Evolutionary conservation across 176 grass and related monocot genomes (phyloP).

Genomic region (Thinopyrum elongatum): DNA sequence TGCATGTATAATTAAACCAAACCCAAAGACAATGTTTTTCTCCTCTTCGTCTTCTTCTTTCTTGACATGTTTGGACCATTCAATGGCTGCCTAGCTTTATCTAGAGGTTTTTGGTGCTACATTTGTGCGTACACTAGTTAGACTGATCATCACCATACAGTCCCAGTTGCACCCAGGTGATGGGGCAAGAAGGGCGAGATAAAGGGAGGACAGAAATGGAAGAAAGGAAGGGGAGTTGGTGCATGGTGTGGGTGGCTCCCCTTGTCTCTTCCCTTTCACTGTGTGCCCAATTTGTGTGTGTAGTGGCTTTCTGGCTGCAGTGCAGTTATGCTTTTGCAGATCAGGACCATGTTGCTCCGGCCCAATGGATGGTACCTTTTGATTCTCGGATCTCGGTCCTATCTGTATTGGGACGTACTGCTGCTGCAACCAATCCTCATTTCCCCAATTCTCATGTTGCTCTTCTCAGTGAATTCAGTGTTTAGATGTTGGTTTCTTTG

Average conservation of each 20-base stretch:
- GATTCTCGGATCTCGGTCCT: conserved; percentile 21
- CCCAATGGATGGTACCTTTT: background rate
- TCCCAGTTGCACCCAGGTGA: background rate
- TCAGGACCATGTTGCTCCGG: conserved; percentile 21
- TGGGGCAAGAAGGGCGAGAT: background rate
- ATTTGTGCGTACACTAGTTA: conserved; percentile 1
- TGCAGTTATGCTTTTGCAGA: background rate
- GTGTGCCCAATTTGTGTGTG: conserved; percentile 17
- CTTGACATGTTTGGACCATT: conserved; percentile 1
- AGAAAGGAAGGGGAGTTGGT: background rate
- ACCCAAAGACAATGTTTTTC: background rate
- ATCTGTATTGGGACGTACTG: background rate
- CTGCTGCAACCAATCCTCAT: background rate
- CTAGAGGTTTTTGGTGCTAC: background rate
- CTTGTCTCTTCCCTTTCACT: conserved; percentile 32
- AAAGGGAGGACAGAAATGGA: background rate
- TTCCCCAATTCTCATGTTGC: background rate
- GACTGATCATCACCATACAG: background rate
- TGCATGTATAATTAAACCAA: background rate
- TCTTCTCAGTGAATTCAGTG: background rate
- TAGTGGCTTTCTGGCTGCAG: conserved; percentile 10
- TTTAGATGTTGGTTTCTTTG: no score
- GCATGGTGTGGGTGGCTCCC: conserved; percentile 27
- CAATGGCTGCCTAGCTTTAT: background rate
- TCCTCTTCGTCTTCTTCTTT: background rate